A percentile compares a stretch with the other conserved stretches of the same genome.
phyloP scores from a whole-genome alignment of 2,329 filamentous ascomycete species.

The Pyrenochaeta sp. region DNA sequence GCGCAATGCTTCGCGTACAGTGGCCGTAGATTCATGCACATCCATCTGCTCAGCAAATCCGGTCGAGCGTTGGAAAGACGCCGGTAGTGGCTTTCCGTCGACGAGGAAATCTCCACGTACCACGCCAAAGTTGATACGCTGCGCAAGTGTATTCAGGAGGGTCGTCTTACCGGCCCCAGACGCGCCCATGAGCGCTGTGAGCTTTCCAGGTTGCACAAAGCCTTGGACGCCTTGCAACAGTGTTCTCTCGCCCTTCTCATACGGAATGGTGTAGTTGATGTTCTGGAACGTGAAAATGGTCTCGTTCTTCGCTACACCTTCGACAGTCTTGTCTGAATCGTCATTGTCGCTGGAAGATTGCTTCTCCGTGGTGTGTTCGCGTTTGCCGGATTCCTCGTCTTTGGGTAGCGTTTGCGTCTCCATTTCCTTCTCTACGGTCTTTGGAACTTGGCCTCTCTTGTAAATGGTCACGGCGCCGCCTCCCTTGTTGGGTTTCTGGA shows the following conservation, averaged over 20 bases:
- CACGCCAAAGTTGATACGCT: conserved; percentile 55
- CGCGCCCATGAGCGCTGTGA: conserved; percentile 80
- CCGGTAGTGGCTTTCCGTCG: conserved; percentile 55
- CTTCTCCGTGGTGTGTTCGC: conserved; percentile 35
- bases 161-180: conserved; percentile 59
- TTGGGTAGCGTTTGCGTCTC: conserved; percentile 56
- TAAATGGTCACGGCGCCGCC: conserved; percentile 67
- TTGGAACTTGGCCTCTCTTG: conserved; percentile 70
- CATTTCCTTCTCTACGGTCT: conserved; percentile 64
- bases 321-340: conserved; percentile 39
- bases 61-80: conserved; percentile 81
- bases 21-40: conserved; percentile 67
- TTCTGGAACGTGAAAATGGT: conserved; percentile 78
- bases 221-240: conserved; percentile 71
- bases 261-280: conserved; percentile 77
- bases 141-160: conserved; percentile 47
- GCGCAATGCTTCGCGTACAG: conserved; percentile 69
- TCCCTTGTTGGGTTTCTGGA: conserved; percentile 65
- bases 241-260: conserved; percentile 51
- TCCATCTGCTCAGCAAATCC: conserved; percentile 75
- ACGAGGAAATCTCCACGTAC: conserved; percentile 56
- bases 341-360: conserved; percentile 32
- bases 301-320: conserved; percentile 68
- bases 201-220: conserved; percentile 89
- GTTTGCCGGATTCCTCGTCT: conserved; percentile 61